Base-by-base conservation (phyloP, 2,329 filamentous ascomycete species). In the Mycosphaerella arachidis region DNA sequence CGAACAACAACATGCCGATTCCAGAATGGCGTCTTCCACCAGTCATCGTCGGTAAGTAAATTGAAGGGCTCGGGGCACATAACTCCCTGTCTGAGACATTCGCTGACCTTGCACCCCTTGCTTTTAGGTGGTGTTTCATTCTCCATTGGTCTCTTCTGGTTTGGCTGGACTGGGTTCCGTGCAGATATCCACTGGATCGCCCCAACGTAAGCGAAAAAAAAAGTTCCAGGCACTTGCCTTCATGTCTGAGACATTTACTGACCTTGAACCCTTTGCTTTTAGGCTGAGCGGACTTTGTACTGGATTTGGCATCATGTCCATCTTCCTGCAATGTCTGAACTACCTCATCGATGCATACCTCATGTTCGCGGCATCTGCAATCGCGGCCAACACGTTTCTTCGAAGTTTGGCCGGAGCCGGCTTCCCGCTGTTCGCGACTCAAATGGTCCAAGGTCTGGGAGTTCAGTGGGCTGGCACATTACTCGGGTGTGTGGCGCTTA, bases 281-380 rank as follows among this genome's bases (percentile, higher is more conserved):
- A 24, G 24, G 24, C 24, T 24, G 24, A 24, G 24, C 4, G 77
- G 75, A 1, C 65, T 78, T 0, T 73, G 73, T 43, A 73, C 80
- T 27, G 79, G 79, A 0, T 75, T 76, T 61, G 67, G 74, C 53
- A 73, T 81, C 40, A 77, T 70, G 63, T 62, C 64, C 71, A 55
- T 81, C 76, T 75, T 76, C 64, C 65, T 75, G 54, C 71, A 74
- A 43, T 71, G 71, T 52, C 62, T 73, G 53, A 75, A 76, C 60
- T 76, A 79, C 62, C 71, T 77, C 10, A 74, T 85, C 29, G 81
- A 84, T 48, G 79, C 82, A 0, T 85, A 86, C 64, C 75, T 85
- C n/a, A 83, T 84, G 73, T 76, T 80, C 53, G 75, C 75, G 7
- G 67, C 67, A 0, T 68, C 67, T 9, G 67, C 70, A 1, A 68